Base-by-base conservation (phyloP, 2,329 filamentous ascomycete species). In the Aspergillus sp. region DNA sequence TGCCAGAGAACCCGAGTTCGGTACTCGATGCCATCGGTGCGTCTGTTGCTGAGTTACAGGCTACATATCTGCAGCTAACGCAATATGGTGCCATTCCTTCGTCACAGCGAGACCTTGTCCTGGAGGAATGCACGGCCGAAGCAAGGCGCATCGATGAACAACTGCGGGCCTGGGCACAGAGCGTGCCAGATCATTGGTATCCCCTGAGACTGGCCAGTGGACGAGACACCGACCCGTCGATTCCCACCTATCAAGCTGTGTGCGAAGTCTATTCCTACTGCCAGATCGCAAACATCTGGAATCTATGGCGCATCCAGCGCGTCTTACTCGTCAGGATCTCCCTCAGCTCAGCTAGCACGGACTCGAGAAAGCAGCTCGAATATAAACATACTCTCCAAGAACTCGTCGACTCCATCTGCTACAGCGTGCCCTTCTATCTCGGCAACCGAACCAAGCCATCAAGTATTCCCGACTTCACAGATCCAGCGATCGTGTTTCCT, bases 231-330 rank as follows among this genome's bases (percentile, higher is more conserved):
- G 42, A 45, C 19, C 7, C 2, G 1, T 45, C 58, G 3, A 67
- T 67, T 15, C 54, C 61, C 13, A 60, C 64, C 45, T 67, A 67
- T 56, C 58, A 48, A 27, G 62, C 58, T 33, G 20, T 56, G 51
- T 64, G 59, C 40, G 65, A 67, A 24, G 50, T 66, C 22, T 68
- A 68, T 49, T 62, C 63, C 34, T 56, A 63, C 33, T 66, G 57
- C 57, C 59, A 62, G 30, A 63, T 68, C 50, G 65, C 49, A 17
- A 59, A 22, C 0, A 60, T 68, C 45, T 66, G 58, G 60, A 62
- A 62, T 44, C 27, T 60, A 15, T 62, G 58, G 55, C 58, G 58
- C 44, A 15, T 58, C 12, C 58, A 62, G n/a, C 60, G 60, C 33
- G 39, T 62, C 2, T 19, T 53, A 19, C 13, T 53, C 13, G 15